Conservation (phyloP, 768 basidiomycete species). For the Amanita molliuscula region DNA sequence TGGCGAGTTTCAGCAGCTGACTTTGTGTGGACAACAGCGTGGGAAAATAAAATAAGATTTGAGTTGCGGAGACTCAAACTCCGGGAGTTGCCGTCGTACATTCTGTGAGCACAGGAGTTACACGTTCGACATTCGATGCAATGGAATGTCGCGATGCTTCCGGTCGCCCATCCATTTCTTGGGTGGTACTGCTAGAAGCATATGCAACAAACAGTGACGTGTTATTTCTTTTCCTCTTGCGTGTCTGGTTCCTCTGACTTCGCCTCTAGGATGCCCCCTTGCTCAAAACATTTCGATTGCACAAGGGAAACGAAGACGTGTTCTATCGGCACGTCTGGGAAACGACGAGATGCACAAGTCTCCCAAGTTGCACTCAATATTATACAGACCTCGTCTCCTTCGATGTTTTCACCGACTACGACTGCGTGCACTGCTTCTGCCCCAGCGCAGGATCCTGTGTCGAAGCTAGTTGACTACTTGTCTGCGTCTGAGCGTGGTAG, state of each 20-base stretch:
- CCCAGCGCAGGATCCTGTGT: not conserved
- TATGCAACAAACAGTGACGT: constrained; percentile 15
- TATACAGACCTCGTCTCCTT: not conserved
- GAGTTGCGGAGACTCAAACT: constrained; percentile 1
- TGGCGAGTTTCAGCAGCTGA: constrained; percentile 14
- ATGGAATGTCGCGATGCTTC: constrained; percentile 80
- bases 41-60: constrained; percentile 25
- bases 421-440: not conserved
- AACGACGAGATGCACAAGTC: not conserved
- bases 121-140: constrained; percentile 26
- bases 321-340: not conserved
- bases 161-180: constrained; percentile 38
- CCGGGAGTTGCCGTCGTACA: not conserved
- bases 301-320: not conserved
- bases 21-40: constrained; percentile 28
- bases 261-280: not conserved
- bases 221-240: not conserved
- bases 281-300: not conserved
- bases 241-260: constrained; percentile 8
- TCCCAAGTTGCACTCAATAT: not conserved
- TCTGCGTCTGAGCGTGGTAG: not conserved
- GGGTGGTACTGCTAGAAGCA: constrained; percentile 23
- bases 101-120: constrained; percentile 8
- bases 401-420: not conserved
- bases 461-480: not conserved